Evolutionary conservation across 495 filamentous ascomycete genomes (phyloP).

Genomic region (Trichocladium antarcticum): DNA sequence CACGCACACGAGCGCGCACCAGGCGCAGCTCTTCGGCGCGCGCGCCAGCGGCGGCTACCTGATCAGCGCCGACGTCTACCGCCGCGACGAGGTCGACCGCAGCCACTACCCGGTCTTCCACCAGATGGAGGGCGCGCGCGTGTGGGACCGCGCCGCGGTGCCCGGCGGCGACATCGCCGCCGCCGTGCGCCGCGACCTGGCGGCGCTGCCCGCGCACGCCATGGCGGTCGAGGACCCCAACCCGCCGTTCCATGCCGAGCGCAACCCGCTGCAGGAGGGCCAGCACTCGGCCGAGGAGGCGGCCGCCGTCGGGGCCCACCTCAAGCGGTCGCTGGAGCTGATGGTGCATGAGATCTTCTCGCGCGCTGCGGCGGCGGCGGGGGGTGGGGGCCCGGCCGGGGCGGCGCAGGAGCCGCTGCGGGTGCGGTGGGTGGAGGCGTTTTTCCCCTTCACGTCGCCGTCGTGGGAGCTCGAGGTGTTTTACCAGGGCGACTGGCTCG

Average conservation of each 20-base stretch:
- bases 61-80: conserved; percentile 91
- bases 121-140: conserved; percentile 91
- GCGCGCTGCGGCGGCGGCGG: conserved; percentile 44
- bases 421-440: conserved; percentile 91
- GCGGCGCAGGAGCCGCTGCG: conserved; percentile 53
- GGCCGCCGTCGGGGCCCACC: conserved; percentile 70
- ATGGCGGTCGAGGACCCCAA: conserved; percentile 76
- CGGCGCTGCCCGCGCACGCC: conserved; percentile 55
- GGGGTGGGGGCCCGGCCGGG: conserved; percentile 5
- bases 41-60: conserved; percentile 68
- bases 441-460: conserved; percentile 91
- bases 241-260: conserved; percentile 62
- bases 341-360: conserved; percentile 85
- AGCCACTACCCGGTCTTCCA: conserved; percentile 96
- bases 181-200: conserved; percentile 54
- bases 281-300: conserved; percentile 66
- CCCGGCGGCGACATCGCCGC: conserved; percentile 49
- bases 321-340: conserved; percentile 80
- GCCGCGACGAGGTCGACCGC: conserved; percentile 86
- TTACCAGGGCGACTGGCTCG: conserved; percentile 91
- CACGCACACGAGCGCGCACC: conserved; percentile 89
- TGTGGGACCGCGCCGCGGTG: conserved; percentile 65
- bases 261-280: conserved; percentile 69
- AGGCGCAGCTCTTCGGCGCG: conserved; percentile 74
- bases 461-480: conserved; percentile 94